Percentiles rank a stretch among this genome's conserved stretches.
Evolutionary conservation across 208 protist species (phyloP).

Genomic region (Borovskyia barvae): DNA sequence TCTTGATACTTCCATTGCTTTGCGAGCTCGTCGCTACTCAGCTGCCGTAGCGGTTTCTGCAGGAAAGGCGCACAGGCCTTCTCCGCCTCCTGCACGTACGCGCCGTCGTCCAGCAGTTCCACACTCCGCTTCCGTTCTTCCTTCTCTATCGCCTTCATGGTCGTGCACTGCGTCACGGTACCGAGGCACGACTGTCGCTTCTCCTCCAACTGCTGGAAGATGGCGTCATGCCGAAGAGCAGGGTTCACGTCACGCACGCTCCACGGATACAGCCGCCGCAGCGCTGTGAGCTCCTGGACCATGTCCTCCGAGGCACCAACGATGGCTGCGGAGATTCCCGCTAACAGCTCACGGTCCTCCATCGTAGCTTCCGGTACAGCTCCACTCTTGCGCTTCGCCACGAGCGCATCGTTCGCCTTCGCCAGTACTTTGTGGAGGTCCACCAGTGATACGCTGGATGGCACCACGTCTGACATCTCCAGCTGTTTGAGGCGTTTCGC

Average conservation of each 20-base stretch:
- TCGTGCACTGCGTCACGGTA: conserved; percentile 18
- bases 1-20: conserved; percentile 41
- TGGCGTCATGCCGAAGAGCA: conserved; percentile 30
- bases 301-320: conserved; percentile 3
- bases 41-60: conserved; percentile 13
- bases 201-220: conserved; percentile 37
- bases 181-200: conserved; percentile 30
- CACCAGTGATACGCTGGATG: conserved; percentile 4
- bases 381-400: conserved; percentile 8
- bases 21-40: conserved; percentile 35
- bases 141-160: conserved; percentile 47
- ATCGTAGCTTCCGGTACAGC: neutral
- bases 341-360: conserved; percentile 5
- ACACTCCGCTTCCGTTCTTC: conserved; percentile 51
- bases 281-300: conserved; percentile 17
- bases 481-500: conserved; percentile 8
- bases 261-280: conserved; percentile 30
- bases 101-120: conserved; percentile 42
- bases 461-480: conserved; percentile 5
- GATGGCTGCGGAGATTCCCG: neutral
- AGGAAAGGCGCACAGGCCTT: conserved; percentile 8
- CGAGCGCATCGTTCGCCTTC: conserved; percentile 5
- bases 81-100: conserved; percentile 31
- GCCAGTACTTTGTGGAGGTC: conserved; percentile 17
- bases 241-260: conserved; percentile 58